Percentiles rank a stretch among this genome's conserved stretches.
Conservation (phyloP, 345 rosid genomes). For the Rhizophora apiculata region DNA sequence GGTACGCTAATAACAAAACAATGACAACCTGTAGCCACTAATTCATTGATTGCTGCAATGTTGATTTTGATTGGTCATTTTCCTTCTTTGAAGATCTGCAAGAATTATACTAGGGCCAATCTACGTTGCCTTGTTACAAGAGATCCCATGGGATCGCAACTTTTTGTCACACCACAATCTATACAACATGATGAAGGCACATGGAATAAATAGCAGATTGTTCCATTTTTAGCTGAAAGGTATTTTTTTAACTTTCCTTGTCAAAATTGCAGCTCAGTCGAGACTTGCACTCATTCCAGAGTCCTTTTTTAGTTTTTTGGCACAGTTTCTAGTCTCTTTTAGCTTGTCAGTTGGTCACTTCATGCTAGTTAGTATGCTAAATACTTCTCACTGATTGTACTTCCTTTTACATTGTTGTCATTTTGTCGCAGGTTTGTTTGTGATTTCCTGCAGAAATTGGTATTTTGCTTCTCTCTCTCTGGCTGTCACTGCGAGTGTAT, state of each 20-base stretch:
- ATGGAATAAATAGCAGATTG: neutral
- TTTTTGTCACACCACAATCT: conserved; percentile 73
- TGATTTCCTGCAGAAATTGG: conserved; percentile 70
- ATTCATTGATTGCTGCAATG: neutral
- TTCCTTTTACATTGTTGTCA: neutral
- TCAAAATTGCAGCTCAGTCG: conserved; percentile 58
- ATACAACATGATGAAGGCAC: conserved; percentile 65
- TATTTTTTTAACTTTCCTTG: neutral
- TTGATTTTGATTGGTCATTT: neutral
- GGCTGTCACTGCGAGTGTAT: neutral
- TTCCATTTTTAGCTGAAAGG: conserved; percentile 9
- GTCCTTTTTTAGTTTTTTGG: conserved; percentile 25
- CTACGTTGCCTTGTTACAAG: conserved; percentile 69
- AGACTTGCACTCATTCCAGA: conserved; percentile 60
- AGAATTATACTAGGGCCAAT: conserved; percentile 68
- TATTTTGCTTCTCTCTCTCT: conserved; percentile 24
- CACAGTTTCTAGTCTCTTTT: neutral
- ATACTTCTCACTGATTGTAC: neutral
- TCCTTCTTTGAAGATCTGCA: conserved; percentile 57
- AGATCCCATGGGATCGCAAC: conserved; percentile 86
- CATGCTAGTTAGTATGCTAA: neutral
- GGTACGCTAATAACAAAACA: conserved; percentile 36
- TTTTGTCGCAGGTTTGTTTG: conserved; percentile 57
- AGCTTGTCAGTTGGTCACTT: neutral
- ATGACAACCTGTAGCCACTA: neutral